A percentile compares a stretch with the other conserved stretches of the same genome.
These are phyloP conservation scores for Fusarium udum DNA, from an alignment of 2,329 filamentous ascomycete species.

Conservation along the genomic window DNA sequence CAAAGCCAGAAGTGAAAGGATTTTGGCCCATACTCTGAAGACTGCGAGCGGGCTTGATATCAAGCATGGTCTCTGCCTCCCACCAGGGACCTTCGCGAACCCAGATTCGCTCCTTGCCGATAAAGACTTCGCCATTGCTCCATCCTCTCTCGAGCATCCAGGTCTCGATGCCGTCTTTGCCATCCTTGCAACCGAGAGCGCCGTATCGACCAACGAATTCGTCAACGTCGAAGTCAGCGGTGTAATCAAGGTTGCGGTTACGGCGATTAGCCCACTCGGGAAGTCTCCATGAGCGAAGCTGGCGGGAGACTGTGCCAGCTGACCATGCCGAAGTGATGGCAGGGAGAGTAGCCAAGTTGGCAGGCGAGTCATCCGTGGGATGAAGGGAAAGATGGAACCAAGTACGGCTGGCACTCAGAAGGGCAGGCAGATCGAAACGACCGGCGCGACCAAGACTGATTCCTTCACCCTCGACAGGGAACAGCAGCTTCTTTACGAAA, in stretches of 20 bases:
- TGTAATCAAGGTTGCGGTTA: constrained; percentile 92
- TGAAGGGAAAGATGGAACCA: constrained; percentile 96
- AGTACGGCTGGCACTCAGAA: constrained; percentile 84
- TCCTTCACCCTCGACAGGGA: constrained; percentile 80
- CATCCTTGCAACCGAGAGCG: constrained; percentile 85
- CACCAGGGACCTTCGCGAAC: constrained; percentile 95
- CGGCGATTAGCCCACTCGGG: constrained; percentile 97
- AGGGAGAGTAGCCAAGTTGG: constrained; percentile 75
- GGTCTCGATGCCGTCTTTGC: constrained; percentile 89
- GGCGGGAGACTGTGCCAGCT: constrained; percentile 88
- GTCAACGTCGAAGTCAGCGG: constrained; percentile 92
- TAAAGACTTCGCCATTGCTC: constrained; percentile 96
- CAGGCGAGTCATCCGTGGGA: constrained; percentile 86
- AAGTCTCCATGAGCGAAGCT: constrained; percentile 91
- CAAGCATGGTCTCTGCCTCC: constrained; percentile 96
- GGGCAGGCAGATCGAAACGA: constrained; percentile 78
- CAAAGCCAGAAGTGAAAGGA: constrained; percentile 60
- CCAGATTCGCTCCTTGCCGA: constrained; percentile 93
- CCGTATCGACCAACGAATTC: constrained; percentile 89
- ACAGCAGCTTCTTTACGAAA: constrained; percentile 83
- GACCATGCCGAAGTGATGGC: constrained; percentile 89
- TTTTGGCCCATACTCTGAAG: constrained; percentile 57
- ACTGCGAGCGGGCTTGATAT: constrained; percentile 76
- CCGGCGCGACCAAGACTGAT: constrained; percentile 81
- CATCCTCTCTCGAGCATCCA: constrained; percentile 96